Conservation (phyloP, 495 filamentous ascomycete genomes). For the Opeltia flavorubescens region DNA sequence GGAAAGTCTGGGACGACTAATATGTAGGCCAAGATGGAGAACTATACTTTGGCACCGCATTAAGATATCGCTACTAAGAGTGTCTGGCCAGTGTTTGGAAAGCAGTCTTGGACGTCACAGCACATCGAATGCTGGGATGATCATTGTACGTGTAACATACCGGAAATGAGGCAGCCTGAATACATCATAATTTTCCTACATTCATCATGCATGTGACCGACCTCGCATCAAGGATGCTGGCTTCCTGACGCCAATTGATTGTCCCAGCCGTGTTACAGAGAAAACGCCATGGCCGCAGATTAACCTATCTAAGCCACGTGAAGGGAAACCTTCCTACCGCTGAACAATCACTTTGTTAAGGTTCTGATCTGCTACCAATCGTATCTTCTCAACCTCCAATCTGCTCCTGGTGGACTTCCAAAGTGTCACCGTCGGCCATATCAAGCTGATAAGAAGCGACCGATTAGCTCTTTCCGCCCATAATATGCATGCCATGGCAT, state of each 20-base stretch:
- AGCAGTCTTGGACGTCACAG: too few species aligned
- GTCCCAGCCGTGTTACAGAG: too few species aligned
- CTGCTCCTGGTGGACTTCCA: slow-evolving; percentile 98
- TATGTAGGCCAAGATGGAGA: neutral
- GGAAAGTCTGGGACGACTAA: slow-evolving; percentile 74
- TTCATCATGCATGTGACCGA: neutral
- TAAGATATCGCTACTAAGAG: too few species aligned
- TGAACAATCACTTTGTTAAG: too few species aligned
- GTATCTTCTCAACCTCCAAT: slow-evolving; percentile 78
- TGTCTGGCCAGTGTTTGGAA: too few species aligned
- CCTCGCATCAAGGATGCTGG: neutral
- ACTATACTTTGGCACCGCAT: too few species aligned
- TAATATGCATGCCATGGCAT: too few species aligned
- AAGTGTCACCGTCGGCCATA: slow-evolving; percentile 90
- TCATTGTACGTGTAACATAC: too few species aligned
- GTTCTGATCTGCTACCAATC: too few species aligned
- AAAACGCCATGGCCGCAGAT: neutral
- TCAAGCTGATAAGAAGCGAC: slow-evolving; percentile 50
- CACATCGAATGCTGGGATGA: too few species aligned
- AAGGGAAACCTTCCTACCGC: neutral
- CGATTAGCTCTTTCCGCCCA: slow-evolving; percentile 7
- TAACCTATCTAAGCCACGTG: neutral
- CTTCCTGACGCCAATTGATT: too few species aligned
- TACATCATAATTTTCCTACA: neutral
- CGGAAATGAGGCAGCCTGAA: too few species aligned